Conservation (phyloP, 257 asterid genomes). For the Penstemon eatonii region DNA sequence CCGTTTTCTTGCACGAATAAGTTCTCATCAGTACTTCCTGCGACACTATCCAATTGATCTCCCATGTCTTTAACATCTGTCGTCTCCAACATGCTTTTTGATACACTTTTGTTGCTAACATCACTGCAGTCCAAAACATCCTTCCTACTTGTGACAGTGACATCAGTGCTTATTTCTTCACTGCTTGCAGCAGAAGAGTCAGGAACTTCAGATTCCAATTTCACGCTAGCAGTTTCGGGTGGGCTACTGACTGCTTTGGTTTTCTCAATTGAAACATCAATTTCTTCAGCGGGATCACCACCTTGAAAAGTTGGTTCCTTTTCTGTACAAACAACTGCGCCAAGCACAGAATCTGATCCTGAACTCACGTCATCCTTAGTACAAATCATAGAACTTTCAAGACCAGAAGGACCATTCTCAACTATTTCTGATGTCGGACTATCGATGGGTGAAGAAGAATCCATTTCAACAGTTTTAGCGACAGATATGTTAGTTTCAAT, state of each 20-base stretch:
- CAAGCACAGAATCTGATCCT: conserved; percentile 25
- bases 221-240: conserved; percentile 33
- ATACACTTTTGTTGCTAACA: conserved; percentile 12
- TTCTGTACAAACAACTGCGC: conserved; percentile 18
- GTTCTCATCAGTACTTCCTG: conserved; percentile 26
- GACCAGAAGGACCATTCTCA: conserved; percentile 25
- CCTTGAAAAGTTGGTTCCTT: conserved; percentile 24
- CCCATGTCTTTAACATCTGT: conserved; percentile 32
- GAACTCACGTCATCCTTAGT: conserved; percentile 22
- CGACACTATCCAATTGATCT: conserved; percentile 33
- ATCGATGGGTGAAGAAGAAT: conserved; percentile 24
- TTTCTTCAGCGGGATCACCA: conserved; percentile 27
- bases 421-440: conserved; percentile 25
- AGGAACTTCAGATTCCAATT: conserved; percentile 31
- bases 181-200: conserved; percentile 32
- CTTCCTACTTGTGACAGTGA: conserved; percentile 31
- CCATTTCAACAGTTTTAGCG: conserved; percentile 25
- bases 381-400: conserved; percentile 13
- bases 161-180: conserved; percentile 31
- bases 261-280: conserved; percentile 26
- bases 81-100: conserved; percentile 30
- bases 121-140: conserved; percentile 35
- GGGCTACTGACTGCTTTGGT: conserved; percentile 27
- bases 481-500: conserved; percentile 30
- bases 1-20: conserved; percentile 28